A percentile compares a stretch with the other conserved stretches of the same genome.
These are phyloP conservation scores for Tetracladium setigerum DNA, from an alignment of 495 filamentous ascomycete species.

Conservation along the genomic window DNA sequence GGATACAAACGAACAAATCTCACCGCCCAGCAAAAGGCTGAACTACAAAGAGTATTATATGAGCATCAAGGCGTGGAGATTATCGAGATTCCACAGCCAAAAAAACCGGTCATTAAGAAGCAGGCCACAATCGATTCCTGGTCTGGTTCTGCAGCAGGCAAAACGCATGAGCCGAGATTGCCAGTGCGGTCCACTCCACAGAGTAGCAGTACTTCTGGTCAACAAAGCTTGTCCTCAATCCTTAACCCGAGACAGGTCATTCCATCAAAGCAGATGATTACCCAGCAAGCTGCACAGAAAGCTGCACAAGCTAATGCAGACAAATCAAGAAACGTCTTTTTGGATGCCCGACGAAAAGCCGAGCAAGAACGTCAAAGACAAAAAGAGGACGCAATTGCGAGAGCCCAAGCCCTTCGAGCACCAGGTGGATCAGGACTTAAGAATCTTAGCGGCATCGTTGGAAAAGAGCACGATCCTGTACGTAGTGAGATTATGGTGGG, in stretches of 20 bases:
- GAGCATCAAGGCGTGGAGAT: slow-evolving; percentile 54
- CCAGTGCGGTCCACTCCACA: not conserved
- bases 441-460: slow-evolving; percentile 62
- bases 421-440: slow-evolving; percentile 65
- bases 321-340: slow-evolving; percentile 39
- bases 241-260: slow-evolving; percentile 29
- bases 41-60: slow-evolving; percentile 71
- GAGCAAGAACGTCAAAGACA: slow-evolving; percentile 65
- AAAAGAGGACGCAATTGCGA: slow-evolving; percentile 59
- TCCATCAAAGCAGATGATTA: slow-evolving; percentile 28
- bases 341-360: slow-evolving; percentile 62
- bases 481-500: slow-evolving; percentile 87
- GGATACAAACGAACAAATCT: slow-evolving; percentile 58
- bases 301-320: not conserved
- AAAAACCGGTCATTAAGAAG: slow-evolving; percentile 37
- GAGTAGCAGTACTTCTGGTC: not conserved
- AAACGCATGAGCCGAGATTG: slow-evolving; percentile 14
- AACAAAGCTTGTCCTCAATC: slow-evolving; percentile 25
- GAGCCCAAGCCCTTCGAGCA: slow-evolving; percentile 50
- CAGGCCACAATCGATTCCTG: slow-evolving; percentile 57
- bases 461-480: slow-evolving; percentile 67
- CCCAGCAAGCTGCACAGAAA: slow-evolving; percentile 24
- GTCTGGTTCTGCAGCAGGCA: slow-evolving; percentile 15
- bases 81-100: slow-evolving; percentile 30
- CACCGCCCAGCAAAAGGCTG: slow-evolving; percentile 68